Base-by-base conservation (phyloP, 73 alveolate species). In the Halteria grandinella region DNA sequence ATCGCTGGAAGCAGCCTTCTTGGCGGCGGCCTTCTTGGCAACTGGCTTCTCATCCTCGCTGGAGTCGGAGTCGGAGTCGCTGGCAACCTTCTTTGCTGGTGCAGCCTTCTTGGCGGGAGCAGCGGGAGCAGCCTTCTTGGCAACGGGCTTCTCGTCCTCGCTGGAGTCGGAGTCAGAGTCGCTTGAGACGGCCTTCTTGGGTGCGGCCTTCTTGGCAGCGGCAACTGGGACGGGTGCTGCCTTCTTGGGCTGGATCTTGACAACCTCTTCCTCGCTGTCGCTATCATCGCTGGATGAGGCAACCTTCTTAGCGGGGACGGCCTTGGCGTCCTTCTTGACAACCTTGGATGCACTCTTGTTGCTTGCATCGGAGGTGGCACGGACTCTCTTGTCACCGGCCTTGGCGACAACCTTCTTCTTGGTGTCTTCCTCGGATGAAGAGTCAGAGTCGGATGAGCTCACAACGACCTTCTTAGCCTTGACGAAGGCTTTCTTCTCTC, bases 401-500 rank as follows among this genome's bases (percentile, higher is more conserved):
- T 15, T 20, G 15, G 58, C 58, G 58, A 20, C 24, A 5, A 47
- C 24, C 31, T 47, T 47, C 58, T 47, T 47, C n/a, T n/a, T n/a
- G n/a, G n/a, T n/a, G n/a, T 66, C 80, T 53, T 66, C 45, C 52
- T 66, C 45, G 49, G 69, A 45, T 47, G 80, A 39, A 11, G 15
- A 14, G 15, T 39, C 50, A 11, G 50, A 39, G 50, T 39, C 50
- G 15, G 50, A 39, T 10, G 50, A 39, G 10, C 18, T 39, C 15
- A 10, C 50, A 39, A 14, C 50, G 10, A 14, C 18, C 15, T 39
- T 15, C 50, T 39, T 39, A 14, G 18, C 80, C 32, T 66, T 66
- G 20, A 66, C 80, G 36, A 66, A 66, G 37, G 43, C 52, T 44
- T 66, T 63, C 52, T 66, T 62, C 62, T 62, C 36, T 36, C 62